Evolutionary conservation across 2,329 filamentous ascomycete species (phyloP), one percentile per base, ranked within the genome.

Genomic region (Nemania sp.): DNA sequence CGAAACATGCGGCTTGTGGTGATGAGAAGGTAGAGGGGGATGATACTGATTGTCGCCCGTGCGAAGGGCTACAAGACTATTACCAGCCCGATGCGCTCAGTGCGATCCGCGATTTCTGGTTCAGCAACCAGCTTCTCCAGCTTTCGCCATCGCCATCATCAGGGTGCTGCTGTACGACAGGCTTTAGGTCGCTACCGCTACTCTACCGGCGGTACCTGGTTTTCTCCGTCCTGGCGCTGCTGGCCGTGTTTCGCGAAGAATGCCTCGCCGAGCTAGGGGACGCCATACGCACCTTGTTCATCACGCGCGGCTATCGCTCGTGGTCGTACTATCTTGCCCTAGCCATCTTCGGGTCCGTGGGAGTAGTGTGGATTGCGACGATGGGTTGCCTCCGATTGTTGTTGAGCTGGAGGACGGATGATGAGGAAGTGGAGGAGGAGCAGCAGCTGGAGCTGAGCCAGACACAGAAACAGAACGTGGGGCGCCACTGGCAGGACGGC

Each of bases 351-450:
- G 64, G 57, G 30, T 54, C 60, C 30, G 8, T 61, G 9, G n/a
- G n/a, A n/a, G 37, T 39, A n/a, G 63, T 57, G 20, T 63, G 64
- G 63, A 36, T 50, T 30, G 20, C 59, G 2, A 60, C 55, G 31
- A n/a, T n/a, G n/a, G n/a, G n/a, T n/a, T n/a, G n/a, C n/a, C n/a
- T n/a, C n/a, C n/a, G n/a, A n/a, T n/a, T n/a, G n/a, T n/a, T n/a
- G n/a, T n/a, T n/a, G n/a, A n/a, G n/a, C n/a, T n/a, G n/a, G n/a
- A n/a, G n/a, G n/a, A n/a, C n/a, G n/a, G n/a, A n/a, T n/a, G n/a
- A n/a, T n/a, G n/a, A n/a, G n/a, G n/a, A n/a, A n/a, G n/a, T n/a
- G n/a, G n/a, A n/a, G n/a, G n/a, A n/a, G n/a, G n/a, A n/a, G n/a
- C n/a, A n/a, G n/a, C n/a, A n/a, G n/a, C n/a, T n/a, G n/a, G n/a